Evolutionary conservation across 2,329 filamentous ascomycete genomes (phyloP).

Genomic region (Kalmusia sp.): DNA sequence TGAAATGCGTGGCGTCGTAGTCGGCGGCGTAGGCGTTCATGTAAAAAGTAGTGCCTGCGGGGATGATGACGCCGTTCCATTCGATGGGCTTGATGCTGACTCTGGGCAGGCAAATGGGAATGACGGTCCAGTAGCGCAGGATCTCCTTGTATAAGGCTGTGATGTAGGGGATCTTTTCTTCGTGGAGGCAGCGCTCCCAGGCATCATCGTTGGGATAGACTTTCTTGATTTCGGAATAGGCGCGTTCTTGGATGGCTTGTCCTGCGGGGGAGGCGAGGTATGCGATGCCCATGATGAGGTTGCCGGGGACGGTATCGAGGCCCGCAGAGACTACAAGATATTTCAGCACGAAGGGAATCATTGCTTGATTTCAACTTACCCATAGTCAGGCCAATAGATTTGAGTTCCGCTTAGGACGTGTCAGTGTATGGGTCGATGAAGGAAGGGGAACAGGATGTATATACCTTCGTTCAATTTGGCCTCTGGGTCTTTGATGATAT

Average conservation of each 20-base stretch:
- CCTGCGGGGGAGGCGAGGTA: constrained; percentile 74
- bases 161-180: constrained; percentile 79
- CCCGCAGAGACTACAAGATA: constrained; percentile 83
- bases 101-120: constrained; percentile 78
- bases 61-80: constrained; percentile 72
- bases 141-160: constrained; percentile 81
- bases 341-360: too few species aligned
- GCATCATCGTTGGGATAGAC: constrained; percentile 76
- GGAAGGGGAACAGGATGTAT: neutral
- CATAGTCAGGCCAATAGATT: constrained; percentile 83
- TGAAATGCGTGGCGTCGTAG: constrained; percentile 74
- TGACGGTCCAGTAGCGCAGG: constrained; percentile 79
- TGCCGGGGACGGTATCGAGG: constrained; percentile 81
- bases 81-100: constrained; percentile 75
- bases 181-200: constrained; percentile 75
- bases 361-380: too few species aligned
- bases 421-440: neutral
- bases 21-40: constrained; percentile 79
- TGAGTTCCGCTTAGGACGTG: constrained; percentile 68
- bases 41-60: constrained; percentile 79
- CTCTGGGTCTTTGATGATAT: constrained; percentile 74
- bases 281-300: constrained; percentile 80
- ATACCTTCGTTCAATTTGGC: constrained; percentile 72
- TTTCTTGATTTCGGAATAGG: constrained; percentile 72
- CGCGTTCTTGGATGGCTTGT: constrained; percentile 72